Base-by-base conservation (phyloP, 2,329 filamentous ascomycete species). In the Hymenoscyphus linearis region DNA sequence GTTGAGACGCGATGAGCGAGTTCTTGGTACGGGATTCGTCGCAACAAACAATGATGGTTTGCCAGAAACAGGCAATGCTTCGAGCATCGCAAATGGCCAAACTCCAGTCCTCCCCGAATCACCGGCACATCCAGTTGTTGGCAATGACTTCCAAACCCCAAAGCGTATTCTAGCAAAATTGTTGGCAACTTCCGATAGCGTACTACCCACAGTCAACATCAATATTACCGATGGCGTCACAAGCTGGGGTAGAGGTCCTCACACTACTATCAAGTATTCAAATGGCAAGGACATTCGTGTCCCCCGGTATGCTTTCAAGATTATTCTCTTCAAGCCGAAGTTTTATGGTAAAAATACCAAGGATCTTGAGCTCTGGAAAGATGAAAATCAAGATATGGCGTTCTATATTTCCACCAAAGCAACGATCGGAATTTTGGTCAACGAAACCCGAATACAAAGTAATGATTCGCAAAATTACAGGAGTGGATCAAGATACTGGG, bases 361-460 rank as follows among this genome's bases (percentile, higher is more conserved):
- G 16, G 52, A 44, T 7, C 44, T 40, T 58, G 54, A 65, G 14
- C 40, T 62, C 16, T 66, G 62, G 61, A 61, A 55, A 26, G 62
- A 65, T 13, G 57, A 60, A 14, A 66, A 77, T 55, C 68, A 74
- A 16, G 74, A 80, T 60, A 63, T 73, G 67, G 81, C 84, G 3
- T 88, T 92, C 64, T 87, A 85, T 71, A 86, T 97, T 57, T 88
- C 88, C 1, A 96, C 91, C 3, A 91, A 92, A 68, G 88, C 90
- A 3, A 88, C 86, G 6, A 79, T 80, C 31, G 90, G 91, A 22
- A 90, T 97, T 64, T 82, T 79, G 66, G 80, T 98, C 71, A 97
- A 97, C 69, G 86, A 84, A 31, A 80, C 84, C n/a, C 78, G 80
- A 47, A 76, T 97, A 26, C 77, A 74, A 1, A 83, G 85, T 2